Evolutionary conservation across 176 grass and related monocot species (phyloP), one percentile per base, ranked within the genome.

Genomic region (Musa acuminata): DNA sequence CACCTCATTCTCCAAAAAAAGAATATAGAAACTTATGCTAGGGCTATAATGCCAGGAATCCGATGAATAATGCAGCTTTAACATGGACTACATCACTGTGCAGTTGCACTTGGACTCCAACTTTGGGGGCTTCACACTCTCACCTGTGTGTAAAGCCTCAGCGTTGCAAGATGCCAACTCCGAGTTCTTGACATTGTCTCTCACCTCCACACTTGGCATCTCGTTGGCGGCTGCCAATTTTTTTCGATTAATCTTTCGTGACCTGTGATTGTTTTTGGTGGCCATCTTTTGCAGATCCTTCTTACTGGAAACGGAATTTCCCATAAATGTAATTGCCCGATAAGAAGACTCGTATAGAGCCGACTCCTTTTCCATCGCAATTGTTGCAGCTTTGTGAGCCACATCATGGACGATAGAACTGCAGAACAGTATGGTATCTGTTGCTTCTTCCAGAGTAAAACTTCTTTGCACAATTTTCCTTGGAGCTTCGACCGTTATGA

Each of bases 321-420:
- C 73, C 17, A 75, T 3, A 49, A 75, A 59, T 60, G 55, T 13
- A 62, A 75, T 26, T 6, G 54, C 13, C 1, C 14, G 73, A 48
- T 20, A 25, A 20, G 55, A 55, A 48, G 29, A n/a, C 24, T 75
- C 27, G 20, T 43, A n/a, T 13, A 13, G 55, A 49, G 16, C 27
- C 2, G n/a, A 50, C 13, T 75, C 73, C 54, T 75, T 75, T 62
- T 75, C 55, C 27, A 50, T 26, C 13, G 53, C 73, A 75, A 75
- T 75, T 60, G 54, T 62, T 75, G 73, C 73, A 62, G 73, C 73
- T 49, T 75, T 75, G 14, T 62, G 62, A 55, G 73, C 73, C 6
- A 62, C n/a, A 49, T 75, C 73, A 62, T 75, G 73, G 23, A 75
- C 55, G 17, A 75, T 75, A 50, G 73, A 75, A 75, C 73, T 75